A percentile compares a stretch with the other conserved stretches of the same genome.
Conservation (phyloP, 2,329 filamentous ascomycete species). For the Akanthomyces uredinophilus region DNA sequence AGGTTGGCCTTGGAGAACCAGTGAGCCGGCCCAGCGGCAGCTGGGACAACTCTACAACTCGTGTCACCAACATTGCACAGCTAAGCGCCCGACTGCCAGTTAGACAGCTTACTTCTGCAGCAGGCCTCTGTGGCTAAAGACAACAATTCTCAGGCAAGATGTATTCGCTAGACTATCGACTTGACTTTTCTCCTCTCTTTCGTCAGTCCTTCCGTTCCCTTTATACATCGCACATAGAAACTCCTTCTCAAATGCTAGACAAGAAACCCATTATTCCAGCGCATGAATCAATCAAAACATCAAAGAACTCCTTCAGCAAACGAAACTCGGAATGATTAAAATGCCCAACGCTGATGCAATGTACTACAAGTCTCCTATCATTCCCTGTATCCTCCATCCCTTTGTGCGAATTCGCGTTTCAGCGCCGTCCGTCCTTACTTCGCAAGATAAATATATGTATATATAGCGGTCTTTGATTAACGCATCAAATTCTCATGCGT, state of each 20-base stretch:
- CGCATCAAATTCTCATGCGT: constrained; percentile 6
- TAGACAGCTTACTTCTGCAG: too few species aligned
- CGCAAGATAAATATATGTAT: not conserved
- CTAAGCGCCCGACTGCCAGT: not conserved
- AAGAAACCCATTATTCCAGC: constrained; percentile 2
- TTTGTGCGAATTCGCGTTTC: not conserved
- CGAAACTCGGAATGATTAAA: not conserved
- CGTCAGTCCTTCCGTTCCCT: not conserved
- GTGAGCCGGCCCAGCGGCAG: too few species aligned
- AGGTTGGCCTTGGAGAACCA: too few species aligned
- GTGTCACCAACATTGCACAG: not conserved
- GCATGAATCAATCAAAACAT: not conserved
- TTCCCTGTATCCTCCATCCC: not conserved
- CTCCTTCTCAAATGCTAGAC: constrained; percentile 4
- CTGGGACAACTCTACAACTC: not conserved
- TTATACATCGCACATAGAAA: not conserved
- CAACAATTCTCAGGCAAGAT: not conserved
- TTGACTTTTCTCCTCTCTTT: not conserved
- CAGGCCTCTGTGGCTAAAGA: not conserved
- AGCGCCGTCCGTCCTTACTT: not conserved
- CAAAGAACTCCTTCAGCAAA: not conserved
- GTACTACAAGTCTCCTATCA: not conserved
- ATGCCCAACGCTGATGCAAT: not conserved
- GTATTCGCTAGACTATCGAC: constrained; percentile 8
- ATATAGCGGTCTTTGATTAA: not conserved